These are phyloP conservation scores for Viridothelium virens DNA, from an alignment of 495 filamentous ascomycete genomes.

Conservation along the genomic window DNA sequence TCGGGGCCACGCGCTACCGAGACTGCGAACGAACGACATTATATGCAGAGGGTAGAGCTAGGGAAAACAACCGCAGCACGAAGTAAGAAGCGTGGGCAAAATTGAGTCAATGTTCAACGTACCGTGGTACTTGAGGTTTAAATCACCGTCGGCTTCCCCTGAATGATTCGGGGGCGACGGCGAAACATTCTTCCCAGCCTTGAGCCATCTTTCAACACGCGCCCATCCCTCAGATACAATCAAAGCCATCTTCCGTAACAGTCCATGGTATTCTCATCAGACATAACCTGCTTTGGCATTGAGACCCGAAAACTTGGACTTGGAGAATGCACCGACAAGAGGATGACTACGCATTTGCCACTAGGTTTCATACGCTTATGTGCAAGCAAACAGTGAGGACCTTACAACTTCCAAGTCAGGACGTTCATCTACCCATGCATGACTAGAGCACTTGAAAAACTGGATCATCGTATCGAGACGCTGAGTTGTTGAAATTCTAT, in stretches of 20 bases:
- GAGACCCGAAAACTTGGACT: not conserved
- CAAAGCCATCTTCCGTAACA: not conserved
- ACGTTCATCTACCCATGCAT: not conserved
- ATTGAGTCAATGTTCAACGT: not conserved
- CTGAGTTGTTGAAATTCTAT: not conserved
- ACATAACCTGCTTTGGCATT: not conserved
- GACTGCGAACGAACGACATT: not conserved
- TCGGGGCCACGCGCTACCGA: not conserved
- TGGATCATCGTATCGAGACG: too few relatives aligned
- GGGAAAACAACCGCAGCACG: not conserved
- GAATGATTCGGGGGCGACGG: not conserved
- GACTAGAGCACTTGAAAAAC: too few relatives aligned
- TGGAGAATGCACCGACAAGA: not conserved
- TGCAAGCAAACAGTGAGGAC: not conserved
- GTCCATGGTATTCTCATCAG: not conserved
- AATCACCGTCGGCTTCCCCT: not conserved
- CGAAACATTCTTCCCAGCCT: constrained; percentile 1
- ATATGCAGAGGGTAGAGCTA: not conserved
- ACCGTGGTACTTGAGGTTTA: not conserved
- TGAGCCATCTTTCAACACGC: constrained; percentile 1
- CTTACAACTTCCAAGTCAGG: not conserved
- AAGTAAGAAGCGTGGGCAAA: not conserved
- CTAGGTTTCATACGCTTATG: not conserved
- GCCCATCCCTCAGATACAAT: not conserved
- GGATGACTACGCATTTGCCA: not conserved